Evolutionary conservation across 495 filamentous ascomycete genomes (phyloP).

Genomic region (Trichoderma reesei): DNA sequence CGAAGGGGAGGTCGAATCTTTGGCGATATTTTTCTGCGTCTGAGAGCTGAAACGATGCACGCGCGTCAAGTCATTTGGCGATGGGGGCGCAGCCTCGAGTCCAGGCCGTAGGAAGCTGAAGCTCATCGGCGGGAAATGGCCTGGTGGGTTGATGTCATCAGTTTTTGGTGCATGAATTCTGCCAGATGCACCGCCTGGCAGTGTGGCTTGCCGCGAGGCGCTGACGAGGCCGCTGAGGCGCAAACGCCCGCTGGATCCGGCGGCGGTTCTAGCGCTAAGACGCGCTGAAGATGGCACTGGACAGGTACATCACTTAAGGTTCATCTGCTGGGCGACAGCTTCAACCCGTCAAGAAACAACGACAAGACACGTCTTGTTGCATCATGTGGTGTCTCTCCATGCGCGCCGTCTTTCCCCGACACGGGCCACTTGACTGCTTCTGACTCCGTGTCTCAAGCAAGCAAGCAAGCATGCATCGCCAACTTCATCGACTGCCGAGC

Average conservation of each 20-base stretch:
- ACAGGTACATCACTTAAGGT: no score
- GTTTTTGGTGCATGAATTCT: neutral
- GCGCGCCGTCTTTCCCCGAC: no score
- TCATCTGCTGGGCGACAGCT: no score
- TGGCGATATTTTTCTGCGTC: no score
- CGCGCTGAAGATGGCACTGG: no score
- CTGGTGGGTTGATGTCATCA: neutral
- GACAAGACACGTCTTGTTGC: no score
- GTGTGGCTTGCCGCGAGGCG: neutral
- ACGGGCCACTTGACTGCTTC: no score
- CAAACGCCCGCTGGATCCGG: neutral
- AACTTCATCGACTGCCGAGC: neutral
- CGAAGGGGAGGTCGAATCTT: neutral
- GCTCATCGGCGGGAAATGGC: neutral
- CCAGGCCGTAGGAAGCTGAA: neutral
- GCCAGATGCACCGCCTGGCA: neutral
- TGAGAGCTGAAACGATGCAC: neutral
- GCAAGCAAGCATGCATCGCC: no score
- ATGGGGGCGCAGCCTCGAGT: neutral
- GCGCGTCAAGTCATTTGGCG: neutral
- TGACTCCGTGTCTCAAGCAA: no score
- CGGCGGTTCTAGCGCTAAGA: neutral
- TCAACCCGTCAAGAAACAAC: no score
- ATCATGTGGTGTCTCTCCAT: no score
- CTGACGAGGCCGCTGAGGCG: slow-evolving; percentile 4